phyloP scores from a whole-genome alignment of 768 basidiomycete genomes.

The Amanita inopinata region DNA sequence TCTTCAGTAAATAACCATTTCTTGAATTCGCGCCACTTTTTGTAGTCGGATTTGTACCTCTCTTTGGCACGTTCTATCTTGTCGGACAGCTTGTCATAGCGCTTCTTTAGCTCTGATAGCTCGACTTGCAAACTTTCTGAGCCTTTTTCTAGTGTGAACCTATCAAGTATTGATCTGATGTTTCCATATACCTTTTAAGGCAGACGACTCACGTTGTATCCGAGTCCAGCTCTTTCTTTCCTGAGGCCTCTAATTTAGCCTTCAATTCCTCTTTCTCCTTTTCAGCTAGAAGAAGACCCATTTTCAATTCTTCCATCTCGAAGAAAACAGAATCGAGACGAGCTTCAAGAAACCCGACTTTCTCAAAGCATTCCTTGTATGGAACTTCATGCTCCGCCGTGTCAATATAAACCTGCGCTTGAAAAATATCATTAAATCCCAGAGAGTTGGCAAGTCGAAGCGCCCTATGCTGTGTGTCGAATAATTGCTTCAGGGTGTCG shows the following conservation, averaged over 20 bases:
- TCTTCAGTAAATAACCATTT: slow-evolving; percentile 31
- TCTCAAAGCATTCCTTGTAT: slow-evolving; percentile 27
- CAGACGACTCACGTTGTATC: slow-evolving; percentile 8
- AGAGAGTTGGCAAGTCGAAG: slow-evolving; percentile 30
- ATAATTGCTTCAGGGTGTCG: slow-evolving; percentile 27
- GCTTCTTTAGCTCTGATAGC: slow-evolving; percentile 25
- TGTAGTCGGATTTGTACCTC: slow-evolving; percentile 42
- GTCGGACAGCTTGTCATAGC: slow-evolving; percentile 35
- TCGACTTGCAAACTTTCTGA: slow-evolving; percentile 15
- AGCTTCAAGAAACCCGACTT: slow-evolving; percentile 22
- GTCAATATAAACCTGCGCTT: slow-evolving; percentile 32
- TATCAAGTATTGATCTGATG: slow-evolving; percentile 1
- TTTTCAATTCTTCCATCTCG: slow-evolving; percentile 17
- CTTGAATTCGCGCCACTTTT: slow-evolving; percentile 39
- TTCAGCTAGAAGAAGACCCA: slow-evolving; percentile 15
- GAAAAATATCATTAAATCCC: slow-evolving; percentile 33
- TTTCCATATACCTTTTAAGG: not conserved
- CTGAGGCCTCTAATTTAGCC: slow-evolving; percentile 5
- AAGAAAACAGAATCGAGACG: slow-evolving; percentile 17
- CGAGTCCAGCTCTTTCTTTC: not conserved
- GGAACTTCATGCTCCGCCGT: slow-evolving; percentile 23
- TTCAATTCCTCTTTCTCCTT: slow-evolving; percentile 18
- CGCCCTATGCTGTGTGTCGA: slow-evolving; percentile 26
- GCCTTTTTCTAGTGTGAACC: slow-evolving; percentile 5
- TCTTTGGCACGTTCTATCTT: slow-evolving; percentile 34